Evolutionary conservation across 1,284 basidiomycete genomes (phyloP).

Genomic region (Tremellales sp.): DNA sequence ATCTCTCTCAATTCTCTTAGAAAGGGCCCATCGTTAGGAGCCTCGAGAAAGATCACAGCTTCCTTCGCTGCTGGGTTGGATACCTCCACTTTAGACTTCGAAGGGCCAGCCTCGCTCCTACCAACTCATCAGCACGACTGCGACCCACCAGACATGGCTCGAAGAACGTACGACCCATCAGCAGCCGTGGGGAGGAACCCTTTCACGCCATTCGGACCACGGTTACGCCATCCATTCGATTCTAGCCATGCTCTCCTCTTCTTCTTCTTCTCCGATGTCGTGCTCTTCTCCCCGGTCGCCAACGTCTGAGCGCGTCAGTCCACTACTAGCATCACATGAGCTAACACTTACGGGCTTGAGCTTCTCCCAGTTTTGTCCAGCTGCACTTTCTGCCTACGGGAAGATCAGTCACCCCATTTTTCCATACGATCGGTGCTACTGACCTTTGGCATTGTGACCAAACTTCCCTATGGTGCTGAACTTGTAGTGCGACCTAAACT

Average conservation of each 20-base stretch:
- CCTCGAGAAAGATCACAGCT: constrained; percentile 29
- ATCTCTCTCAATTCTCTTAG: constrained; percentile 40
- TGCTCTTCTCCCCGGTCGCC: background rate
- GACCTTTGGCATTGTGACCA: too few species aligned
- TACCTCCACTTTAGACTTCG: constrained; percentile 8
- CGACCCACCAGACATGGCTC: too few species aligned
- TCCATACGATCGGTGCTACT: too few species aligned
- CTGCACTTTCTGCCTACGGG: too few species aligned
- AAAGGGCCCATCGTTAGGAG: constrained; percentile 24
- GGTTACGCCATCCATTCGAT: background rate
- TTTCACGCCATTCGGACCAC: too few species aligned
- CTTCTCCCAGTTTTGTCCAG: background rate
- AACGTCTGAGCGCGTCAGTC: background rate
- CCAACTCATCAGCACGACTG: background rate
- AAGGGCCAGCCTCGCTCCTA: constrained; percentile 7
- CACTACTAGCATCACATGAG: background rate
- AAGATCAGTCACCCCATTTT: too few species aligned
- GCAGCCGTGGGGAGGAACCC: too few species aligned
- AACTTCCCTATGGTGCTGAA: too few species aligned
- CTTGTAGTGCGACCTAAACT: too few species aligned
- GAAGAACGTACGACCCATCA: too few species aligned
- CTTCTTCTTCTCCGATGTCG: background rate
- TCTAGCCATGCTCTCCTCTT: background rate
- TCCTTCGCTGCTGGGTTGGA: constrained; percentile 16
- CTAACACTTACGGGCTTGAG: background rate